Evolutionary conservation across 1,139 yeast species (phyloP), one percentile per base, ranked within the genome.

Genomic region (Meyerozyma elateridarum): DNA sequence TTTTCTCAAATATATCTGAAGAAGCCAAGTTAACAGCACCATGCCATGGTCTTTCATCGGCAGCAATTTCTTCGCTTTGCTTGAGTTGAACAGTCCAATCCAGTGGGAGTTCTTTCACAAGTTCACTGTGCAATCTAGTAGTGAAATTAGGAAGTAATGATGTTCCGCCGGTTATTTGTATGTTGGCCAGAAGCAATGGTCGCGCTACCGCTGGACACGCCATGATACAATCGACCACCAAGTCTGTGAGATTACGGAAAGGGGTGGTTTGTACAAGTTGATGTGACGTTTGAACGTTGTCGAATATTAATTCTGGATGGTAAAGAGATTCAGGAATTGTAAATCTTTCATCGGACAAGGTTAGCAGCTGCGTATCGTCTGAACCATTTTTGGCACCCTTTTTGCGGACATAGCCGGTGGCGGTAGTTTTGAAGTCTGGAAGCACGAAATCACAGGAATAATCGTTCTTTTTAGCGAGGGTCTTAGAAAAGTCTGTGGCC

Each of bases 241-340:
- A 71, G 46, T 85, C 94, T 0, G 91, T 77, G 44, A 88, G 76
- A 37, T 74, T 76, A 39, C 75, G 70, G 31, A 89, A 64, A 7
- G 88, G 88, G 1, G 94, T 74, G 25, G 53, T 48, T 37, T 67
- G 73, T 1, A 67, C 41, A 15, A 61, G 48, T 5, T 54, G 26
- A 26, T 51, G 55, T 2, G 67, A 52, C 0, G 59, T 48, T 16
- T 56, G 30, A 1, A 49, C 45, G 33, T 58, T 55, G 43, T 67
- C 73, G 39, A 68, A 62, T 34, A 67, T 47, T 33, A 85, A 77
- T 41, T 83, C 89, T 0, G 99, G 98, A 43, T 81, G 85, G 57
- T 85, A 89, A 30, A 85, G 64, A 2, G 87, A 65, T 51, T 93
- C 99, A 0, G 98, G 96, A 3, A 85, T 73, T 3, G 85, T 70